Conservation (phyloP, 1,284 basidiomycete species). For the Trichosporon inkin region DNA sequence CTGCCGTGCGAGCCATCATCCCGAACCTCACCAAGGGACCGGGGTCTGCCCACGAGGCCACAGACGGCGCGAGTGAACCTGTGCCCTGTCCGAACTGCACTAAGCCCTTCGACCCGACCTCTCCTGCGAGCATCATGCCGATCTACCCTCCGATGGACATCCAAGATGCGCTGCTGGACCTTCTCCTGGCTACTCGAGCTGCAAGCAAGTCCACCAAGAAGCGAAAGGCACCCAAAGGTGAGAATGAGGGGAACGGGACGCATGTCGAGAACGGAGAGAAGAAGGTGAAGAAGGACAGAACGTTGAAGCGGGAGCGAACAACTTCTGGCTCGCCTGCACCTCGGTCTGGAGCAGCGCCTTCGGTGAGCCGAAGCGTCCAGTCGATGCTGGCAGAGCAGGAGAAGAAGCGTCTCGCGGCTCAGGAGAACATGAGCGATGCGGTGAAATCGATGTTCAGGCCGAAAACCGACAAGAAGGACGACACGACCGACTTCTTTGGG, state of each 20-base stretch:
- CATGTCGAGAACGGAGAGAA: conserved; percentile 2
- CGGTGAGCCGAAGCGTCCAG: conserved; percentile 34
- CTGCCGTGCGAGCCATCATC: conserved; percentile 39
- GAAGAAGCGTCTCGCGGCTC: conserved; percentile 42
- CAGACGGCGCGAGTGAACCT: conserved; percentile 7
- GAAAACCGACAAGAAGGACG: conserved; percentile 34
- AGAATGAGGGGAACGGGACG: conserved; percentile 9
- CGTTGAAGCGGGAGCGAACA: conserved; percentile 21
- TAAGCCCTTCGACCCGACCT: conserved; percentile 40
- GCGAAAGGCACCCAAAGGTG: conserved; percentile 37
- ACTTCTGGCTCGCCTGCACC: conserved; percentile 9
- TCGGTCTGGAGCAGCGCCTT: background rate
- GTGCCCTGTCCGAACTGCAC: conserved; percentile 49
- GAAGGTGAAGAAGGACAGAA: conserved; percentile 15
- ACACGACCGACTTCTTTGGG: conserved; percentile 48
- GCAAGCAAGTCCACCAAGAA: conserved; percentile 39
- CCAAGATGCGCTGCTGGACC: conserved; percentile 43
- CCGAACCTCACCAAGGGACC: conserved; percentile 32
- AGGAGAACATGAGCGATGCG: conserved; percentile 50
- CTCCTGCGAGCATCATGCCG: conserved; percentile 28
- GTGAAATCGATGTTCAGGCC: conserved; percentile 49
- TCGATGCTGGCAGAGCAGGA: conserved; percentile 49
- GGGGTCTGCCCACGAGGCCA: background rate
- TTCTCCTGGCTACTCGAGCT: conserved; percentile 37
- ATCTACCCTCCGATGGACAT: conserved; percentile 43